Base-by-base conservation (phyloP, 345 rosid species). In the Gynandropsis gynandra region DNA sequence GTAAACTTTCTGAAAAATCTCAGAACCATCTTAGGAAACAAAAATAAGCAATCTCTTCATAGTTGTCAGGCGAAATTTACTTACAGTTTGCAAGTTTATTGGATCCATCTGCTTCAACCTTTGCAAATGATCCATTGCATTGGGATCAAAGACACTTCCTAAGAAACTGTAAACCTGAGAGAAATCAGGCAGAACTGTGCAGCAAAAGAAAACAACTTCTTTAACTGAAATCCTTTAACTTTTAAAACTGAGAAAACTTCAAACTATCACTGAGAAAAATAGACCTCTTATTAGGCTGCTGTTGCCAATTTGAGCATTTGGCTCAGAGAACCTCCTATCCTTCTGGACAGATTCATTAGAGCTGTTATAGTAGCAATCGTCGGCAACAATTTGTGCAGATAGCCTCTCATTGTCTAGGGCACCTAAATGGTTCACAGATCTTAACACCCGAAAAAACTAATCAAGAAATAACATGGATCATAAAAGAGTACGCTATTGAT, bases 51-150 rank as follows among this genome's bases (percentile, higher is more conserved):
- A 20, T 0, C 15, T 9, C 32, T 31, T 44, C 32, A 50, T 74
- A 50, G 4, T 24, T 24, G 29, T 24, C 2, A 24, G 4, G 5
- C 29, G 29, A 5, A 24, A 20, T 47, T 37, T 10, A 39, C 77
- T 34, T 82, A 85, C 96, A 42, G 96, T 82, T 73, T 92, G 86
- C 50, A 77, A 27, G 72, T 85, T 65, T 63, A 85, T 76, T 4
- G 89, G 93, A 65, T 87, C 95, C 95, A 87, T 84, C 80, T 82
- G 79, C 75, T 79, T 87, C 64, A 92, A 50, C 54, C 62, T 85
- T 73, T 76, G 78, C 58, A 92, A 42, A 53, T 92, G 98, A 54
- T 63, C 84, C 35, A 79, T 54, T 1, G 67, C 69, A 63, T 45
- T 44, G 27, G 95, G 98, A 64, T 92, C 96, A 59, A 92, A 92